Base-by-base conservation (phyloP, 768 basidiomycete species). In the Saitozyma podzolica region DNA sequence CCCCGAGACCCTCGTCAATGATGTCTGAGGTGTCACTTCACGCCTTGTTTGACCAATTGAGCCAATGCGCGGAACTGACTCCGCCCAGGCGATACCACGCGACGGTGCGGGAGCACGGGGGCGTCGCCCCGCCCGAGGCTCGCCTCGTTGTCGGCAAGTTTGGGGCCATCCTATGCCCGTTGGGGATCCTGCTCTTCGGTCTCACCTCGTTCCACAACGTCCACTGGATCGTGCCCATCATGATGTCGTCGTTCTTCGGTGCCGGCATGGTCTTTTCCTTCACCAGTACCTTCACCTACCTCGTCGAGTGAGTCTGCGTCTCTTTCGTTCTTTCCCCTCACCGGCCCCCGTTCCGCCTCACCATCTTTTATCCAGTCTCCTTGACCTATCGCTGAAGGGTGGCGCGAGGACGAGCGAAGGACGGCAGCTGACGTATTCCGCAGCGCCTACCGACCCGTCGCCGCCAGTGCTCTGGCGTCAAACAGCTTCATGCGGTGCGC, bases 101-200 rank as follows among this genome's bases (percentile, higher is more conserved):
- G 50, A 43, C 63, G 63, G 54, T 61, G 61, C 39, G 52, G 43
- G 59, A 67, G 14, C 49, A 70, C 53, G 72, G 67, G 8, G 69
- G 69, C 2, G 58, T 65, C 47, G 83, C 87, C 0, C 87, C 88
- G 0, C 87, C 88, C 0, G 89, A 91, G 77, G 81, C 83, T 9
- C 82, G 85, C 9, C 84, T 91, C 3, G 70, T 86, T 57, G 86
- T 87, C 82, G 89, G 86, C 6, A 83, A 88, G 78, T 78, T 84
- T 3, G 90, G 89, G 16, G 89, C 82, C 1, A 74, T 90, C 17
- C 81, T 87, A 10, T 85, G 85, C 8, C 87, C 89, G 1, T 65
- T 88, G 48, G 83, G 83, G 14, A 79, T 86, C 1, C 84, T 85
- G 75, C 83, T 83, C 77, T 82, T 87, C 56, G 85, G 85, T 3